A percentile compares a stretch with the other conserved stretches of the same genome.
Conservation (phyloP, 2,329 filamentous ascomycete species). For the Xylariales sp. region DNA sequence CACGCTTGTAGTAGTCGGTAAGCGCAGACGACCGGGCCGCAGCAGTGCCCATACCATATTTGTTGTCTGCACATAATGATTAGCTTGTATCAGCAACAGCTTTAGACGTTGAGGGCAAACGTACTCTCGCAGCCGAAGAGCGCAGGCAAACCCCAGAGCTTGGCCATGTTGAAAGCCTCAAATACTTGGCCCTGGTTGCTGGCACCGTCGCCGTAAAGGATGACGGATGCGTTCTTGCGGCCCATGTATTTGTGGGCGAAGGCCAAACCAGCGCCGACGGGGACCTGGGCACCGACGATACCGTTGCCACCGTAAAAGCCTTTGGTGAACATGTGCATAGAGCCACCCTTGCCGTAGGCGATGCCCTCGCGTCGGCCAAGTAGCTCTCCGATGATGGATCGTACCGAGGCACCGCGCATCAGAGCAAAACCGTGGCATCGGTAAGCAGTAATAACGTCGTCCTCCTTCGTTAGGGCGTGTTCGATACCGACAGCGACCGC, state of each 20-base stretch:
- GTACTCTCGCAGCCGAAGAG: constrained; percentile 98
- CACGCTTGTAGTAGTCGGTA: constrained; percentile 99
- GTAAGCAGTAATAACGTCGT: constrained; percentile 98
- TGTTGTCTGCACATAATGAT: constrained; percentile 80
- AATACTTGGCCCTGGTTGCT: constrained; percentile 99
- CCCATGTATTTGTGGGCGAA: constrained; percentile 96
- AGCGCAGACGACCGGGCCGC: constrained; percentile 92
- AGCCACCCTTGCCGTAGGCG: constrained; percentile 98
- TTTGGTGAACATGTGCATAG: constrained; percentile 99
- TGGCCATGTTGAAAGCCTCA: constrained; percentile 99
- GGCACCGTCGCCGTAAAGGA: constrained; percentile 97
- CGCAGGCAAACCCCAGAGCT: constrained; percentile 95
- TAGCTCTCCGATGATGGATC: constrained; percentile 95
- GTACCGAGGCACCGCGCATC: constrained; percentile 92
- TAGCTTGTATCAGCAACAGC: constrained; percentile 39
- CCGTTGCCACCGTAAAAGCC: constrained; percentile 99
- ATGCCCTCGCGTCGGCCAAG: constrained; percentile 96
- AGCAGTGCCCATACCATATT: constrained; percentile 99
- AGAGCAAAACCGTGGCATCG: constrained; percentile 98
- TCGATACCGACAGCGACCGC: constrained; percentile 97
- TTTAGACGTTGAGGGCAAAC: constrained; percentile 53
- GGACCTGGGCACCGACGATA: constrained; percentile 98
- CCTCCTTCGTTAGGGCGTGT: constrained; percentile 89
- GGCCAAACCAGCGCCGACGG: constrained; percentile 93
- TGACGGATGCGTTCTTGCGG: constrained; percentile 85